phyloP scores from a whole-genome alignment of 371 early-diverging fungal genomes.

The Batkoa obscura region DNA sequence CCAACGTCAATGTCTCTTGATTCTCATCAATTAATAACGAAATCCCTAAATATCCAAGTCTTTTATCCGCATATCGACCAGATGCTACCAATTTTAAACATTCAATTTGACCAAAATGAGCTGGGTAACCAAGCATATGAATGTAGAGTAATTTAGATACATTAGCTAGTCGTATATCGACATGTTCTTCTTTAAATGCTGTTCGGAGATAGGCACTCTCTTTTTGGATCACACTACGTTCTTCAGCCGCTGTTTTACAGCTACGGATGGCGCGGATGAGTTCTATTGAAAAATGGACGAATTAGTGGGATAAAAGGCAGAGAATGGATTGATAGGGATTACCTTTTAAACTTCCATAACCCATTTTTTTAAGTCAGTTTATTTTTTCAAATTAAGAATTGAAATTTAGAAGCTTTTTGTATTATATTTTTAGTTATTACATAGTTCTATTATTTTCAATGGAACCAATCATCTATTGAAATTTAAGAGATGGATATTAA shows the following conservation, averaged over 20 bases:
- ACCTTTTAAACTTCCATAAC: conserved; percentile 6
- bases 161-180: conserved; percentile 68
- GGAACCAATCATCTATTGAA: too few species aligned
- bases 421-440: too few species aligned
- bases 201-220: conserved; percentile 93
- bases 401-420: too few species aligned
- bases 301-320: not conserved
- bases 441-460: too few species aligned
- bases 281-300: conserved; percentile 24
- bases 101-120: conserved; percentile 97
- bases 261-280: conserved; percentile 88
- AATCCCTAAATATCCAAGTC: conserved; percentile 90
- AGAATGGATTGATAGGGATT: not conserved
- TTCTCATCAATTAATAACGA: conserved; percentile 93
- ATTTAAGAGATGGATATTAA: too few species aligned
- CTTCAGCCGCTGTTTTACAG: conserved; percentile 97
- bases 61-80: conserved; percentile 82
- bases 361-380: not conserved
- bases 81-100: conserved; percentile 91
- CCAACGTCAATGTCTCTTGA: conserved; percentile 83
- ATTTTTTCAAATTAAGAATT: too few species aligned
- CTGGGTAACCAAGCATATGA: conserved; percentile 94
- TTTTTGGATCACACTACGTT: conserved; percentile 87
- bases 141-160: conserved; percentile 92
- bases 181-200: conserved; percentile 75